Base-by-base conservation (phyloP, 352 stramenopile species). In the Pythium sukuiense region DNA sequence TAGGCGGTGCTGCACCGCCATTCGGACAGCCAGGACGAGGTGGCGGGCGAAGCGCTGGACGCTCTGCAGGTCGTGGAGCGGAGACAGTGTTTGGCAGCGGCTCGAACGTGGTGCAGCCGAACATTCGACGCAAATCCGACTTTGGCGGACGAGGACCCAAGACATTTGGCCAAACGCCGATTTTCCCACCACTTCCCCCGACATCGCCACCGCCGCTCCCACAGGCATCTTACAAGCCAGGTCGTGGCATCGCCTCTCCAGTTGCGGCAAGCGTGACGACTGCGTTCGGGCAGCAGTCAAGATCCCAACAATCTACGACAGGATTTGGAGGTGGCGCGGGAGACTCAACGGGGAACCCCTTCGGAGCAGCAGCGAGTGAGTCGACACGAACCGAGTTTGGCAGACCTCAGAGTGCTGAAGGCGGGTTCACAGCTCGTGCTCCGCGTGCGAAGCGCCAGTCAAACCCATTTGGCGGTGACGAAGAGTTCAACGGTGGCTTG, bases 101-200 rank as follows among this genome's bases (percentile, higher is more conserved):
- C 7, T 39, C 24, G 2, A 58, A 35, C 27, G 20, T 55, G 24
- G 52, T 54, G 11, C 65, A 65, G 30, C 65, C 65, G 26, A 72
- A 70, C n/a, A 62, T 65, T 48, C 59, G 65, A 46, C 59, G 65
- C 11, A 61, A 59, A n/a, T 55, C 57, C 4, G 65, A 72, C 24
- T 50, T 48, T n/a, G 65, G 65, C 12, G 65, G 65, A 29, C 65
- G 65, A 16, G 65, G 54, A 46, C 14, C 54, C 0, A 43, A 64
- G 4, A 55, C 55, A 18, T 73, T 73, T 35, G 61, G 67, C 48
- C 64, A 70, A 8, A 29, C 39, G 16, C 16, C 52, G 12, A 59
- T 71, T 48, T 39, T 67, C 26, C 67, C 67, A 1, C 60, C 55
- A 18, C 52, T 63, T 2, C 67, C 67, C n/a, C 55, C 60, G 7